Evolutionary conservation across 2,329 filamentous ascomycete genomes (phyloP), one percentile per base, ranked within the genome.

Genomic region (Colletotrichum sp.): DNA sequence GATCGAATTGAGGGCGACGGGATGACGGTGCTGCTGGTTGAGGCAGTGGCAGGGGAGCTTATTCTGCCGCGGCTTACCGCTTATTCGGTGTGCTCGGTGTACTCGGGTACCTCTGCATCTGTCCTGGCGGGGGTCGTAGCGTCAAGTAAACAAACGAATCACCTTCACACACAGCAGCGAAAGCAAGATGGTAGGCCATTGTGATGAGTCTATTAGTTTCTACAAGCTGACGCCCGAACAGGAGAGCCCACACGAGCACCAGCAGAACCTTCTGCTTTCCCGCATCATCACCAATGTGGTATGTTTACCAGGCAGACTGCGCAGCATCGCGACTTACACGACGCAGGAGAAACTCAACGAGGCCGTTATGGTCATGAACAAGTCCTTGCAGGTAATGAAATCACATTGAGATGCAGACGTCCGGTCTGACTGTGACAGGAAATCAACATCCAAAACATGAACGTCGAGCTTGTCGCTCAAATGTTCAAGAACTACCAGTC

Each of bases 401-500:
- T 32, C 15, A 6, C 55, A 16, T 32, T 52, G 9, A 16, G 16
- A 13, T 26, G 28, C 5, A 2, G 30, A 34, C 26, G 10, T 69
- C 18, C 64, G 34, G 64, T 28, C 28, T 15, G 12, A 16, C 13
- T 12, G 44, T 8, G 24, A 6, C 80, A 98, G 95, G 96, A 99
- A 80, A 98, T 99, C 89, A 99, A 99, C 82, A 93, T 98, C 72
- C 95, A 98, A 82, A 99, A 99, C 84, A 98, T 99, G 96, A 98
- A 99, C 83, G 95, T 98, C 44, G 97, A 99, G 86, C 90, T 99
- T 4, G 97, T 99, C 7, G 96, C 96, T 1, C 96, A 99, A 83
- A 99, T 99, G 97, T 99, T 99, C 89, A 98, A 99, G 88, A 99
- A 99, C 86, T 99, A 99, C 84, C 96, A 98, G 84, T 98, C 96